Percentiles rank a stretch among this genome's conserved stretches.
Evolutionary conservation across 768 basidiomycete species (phyloP).

Genomic region (Obba rivulosa): DNA sequence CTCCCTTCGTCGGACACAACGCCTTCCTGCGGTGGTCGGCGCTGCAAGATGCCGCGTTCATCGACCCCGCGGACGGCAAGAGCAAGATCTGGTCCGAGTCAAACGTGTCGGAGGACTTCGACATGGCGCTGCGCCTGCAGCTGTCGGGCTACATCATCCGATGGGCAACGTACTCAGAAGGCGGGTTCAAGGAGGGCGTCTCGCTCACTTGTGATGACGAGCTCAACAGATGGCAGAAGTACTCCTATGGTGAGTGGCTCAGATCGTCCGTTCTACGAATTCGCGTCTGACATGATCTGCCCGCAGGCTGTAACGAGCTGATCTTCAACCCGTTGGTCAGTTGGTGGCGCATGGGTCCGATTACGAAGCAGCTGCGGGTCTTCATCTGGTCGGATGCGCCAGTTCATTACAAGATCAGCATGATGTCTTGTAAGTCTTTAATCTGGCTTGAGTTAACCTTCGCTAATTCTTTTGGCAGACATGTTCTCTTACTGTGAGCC

Average conservation of each 20-base stretch:
- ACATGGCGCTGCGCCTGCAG: conserved; percentile 69
- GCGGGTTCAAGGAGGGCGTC: conserved; percentile 90
- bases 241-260: conserved; percentile 54
- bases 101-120: conserved; percentile 82
- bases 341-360: conserved; percentile 78
- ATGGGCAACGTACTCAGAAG: conserved; percentile 81
- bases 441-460: too few species aligned
- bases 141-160: conserved; percentile 68
- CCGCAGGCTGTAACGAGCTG: conserved; percentile 63
- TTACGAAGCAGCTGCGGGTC: conserved; percentile 72
- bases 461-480: conserved; percentile 17
- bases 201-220: conserved; percentile 88
- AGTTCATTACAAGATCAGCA: conserved; percentile 77
- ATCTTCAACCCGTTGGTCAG: conserved; percentile 78
- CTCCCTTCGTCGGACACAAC: conserved; percentile 84
- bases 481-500: conserved; percentile 42
- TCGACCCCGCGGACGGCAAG: conserved; percentile 58
- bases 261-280: neutral
- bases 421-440: conserved; percentile 53
- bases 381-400: conserved; percentile 77
- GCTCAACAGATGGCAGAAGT: conserved; percentile 90
- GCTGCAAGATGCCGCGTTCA: conserved; percentile 77
- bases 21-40: conserved; percentile 90
- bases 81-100: conserved; percentile 79
- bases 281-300: conserved; percentile 1